A percentile compares a stretch with the other conserved stretches of the same genome.
phyloP scores from a whole-genome alignment of 1,139 yeast genomes.

The Lodderomyces parapsilosis region DNA sequence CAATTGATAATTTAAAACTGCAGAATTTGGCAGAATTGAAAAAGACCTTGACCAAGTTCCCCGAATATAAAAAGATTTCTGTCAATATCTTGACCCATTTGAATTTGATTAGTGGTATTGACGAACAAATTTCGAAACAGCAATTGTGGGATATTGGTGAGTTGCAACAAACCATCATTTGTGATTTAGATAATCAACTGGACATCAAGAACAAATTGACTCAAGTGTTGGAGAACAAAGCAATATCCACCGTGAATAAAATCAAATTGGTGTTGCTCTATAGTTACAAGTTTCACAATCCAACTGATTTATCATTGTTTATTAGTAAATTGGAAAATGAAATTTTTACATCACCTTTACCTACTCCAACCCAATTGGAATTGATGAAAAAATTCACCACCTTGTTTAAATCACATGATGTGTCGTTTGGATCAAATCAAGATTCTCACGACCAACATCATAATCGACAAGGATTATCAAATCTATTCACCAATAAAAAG shows the following conservation, averaged over 20 bases:
- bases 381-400: slow-evolving; percentile 32
- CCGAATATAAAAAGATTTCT: slow-evolving; percentile 85
- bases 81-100: slow-evolving; percentile 93
- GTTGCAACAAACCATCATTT: slow-evolving; percentile 79
- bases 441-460: slow-evolving; percentile 10
- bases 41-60: slow-evolving; percentile 85
- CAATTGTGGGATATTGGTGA: slow-evolving; percentile 86
- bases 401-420: slow-evolving; percentile 18
- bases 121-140: slow-evolving; percentile 57
- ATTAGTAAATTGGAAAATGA: slow-evolving; percentile 18
- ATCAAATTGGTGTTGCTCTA: slow-evolving; percentile 65
- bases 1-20: slow-evolving; percentile 54
- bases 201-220: slow-evolving; percentile 26
- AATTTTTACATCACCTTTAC: slow-evolving; percentile 25
- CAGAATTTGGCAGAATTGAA: slow-evolving; percentile 86
- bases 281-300: slow-evolving; percentile 55
- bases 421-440: slow-evolving; percentile 3
- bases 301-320: slow-evolving; percentile 24
- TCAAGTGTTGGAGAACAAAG: slow-evolving; percentile 23
- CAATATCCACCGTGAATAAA: slow-evolving; percentile 31
- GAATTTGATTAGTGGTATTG: slow-evolving; percentile 82
- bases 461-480: slow-evolving; percentile 22
- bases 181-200: slow-evolving; percentile 48
- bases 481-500: slow-evolving; percentile 26
- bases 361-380: slow-evolving; percentile 33